Evolutionary conservation across 2,329 filamentous ascomycete species (phyloP), one percentile per base, ranked within the genome.

Genomic region (Herpotrichia juniperi): DNA sequence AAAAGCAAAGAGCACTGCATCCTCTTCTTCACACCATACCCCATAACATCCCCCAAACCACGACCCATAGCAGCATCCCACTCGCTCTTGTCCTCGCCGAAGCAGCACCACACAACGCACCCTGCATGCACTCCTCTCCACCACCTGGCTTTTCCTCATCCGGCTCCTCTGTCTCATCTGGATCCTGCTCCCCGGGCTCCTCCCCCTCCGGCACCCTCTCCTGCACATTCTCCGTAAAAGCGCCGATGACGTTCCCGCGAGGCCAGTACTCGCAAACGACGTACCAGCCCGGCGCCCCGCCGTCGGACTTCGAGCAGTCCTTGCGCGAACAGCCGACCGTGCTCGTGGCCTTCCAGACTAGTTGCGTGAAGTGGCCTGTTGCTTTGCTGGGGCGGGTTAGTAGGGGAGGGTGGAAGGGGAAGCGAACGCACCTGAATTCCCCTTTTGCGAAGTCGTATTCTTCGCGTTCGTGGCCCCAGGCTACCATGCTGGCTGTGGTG

Each of bases 391-490:
- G 4, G 16, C 12, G 16, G 35, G 25, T 11, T 10, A 32, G 37
- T 16, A n/a, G n/a, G 8, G 22, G 17, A 14, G 43, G 30, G 62
- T 57, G 68, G 81, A 90, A 22, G 14, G 35, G 12, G 37, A 12
- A 10, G 6, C 21, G 5, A 16, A 21, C 45, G 3, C 42, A 56
- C 56, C 44, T 79, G 79, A 0, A 50, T 5, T 50, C 39, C 9
- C 81, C 81, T 1, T 79, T 66, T 2, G 65, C 57, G 68, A 83
- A 92, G 59, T 87, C 72, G 66, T 90, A 92, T 5, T 76, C 52
- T 0, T 69, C 62, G 10, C 83, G 69, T 72, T 90, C 86, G 57
- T 79, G 59, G 16, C 84, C 89, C 88, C 89, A 92, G 1, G 80
- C 82, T 39, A 83, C 81, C n/a, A 92, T 77, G 44, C 82, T 79